Conservation (phyloP, 768 basidiomycete genomes). For the Strobilomyces confusus region DNA sequence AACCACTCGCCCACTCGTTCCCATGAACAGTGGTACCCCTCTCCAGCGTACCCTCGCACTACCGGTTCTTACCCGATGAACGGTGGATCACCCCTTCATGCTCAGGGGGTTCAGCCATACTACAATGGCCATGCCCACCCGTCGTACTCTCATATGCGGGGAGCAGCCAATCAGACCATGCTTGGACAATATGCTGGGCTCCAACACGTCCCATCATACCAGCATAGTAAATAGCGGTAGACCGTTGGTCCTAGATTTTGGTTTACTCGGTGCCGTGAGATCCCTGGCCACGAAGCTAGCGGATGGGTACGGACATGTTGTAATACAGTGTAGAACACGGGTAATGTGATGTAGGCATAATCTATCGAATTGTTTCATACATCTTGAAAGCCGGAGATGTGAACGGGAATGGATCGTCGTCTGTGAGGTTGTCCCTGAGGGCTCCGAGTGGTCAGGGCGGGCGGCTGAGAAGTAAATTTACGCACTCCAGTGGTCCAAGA, state of each 20-base stretch:
- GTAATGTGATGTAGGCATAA: slow-evolving; percentile 21
- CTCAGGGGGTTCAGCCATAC: slow-evolving; percentile 25
- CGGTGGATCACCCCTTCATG: slow-evolving; percentile 14
- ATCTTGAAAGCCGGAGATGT: slow-evolving; percentile 60
- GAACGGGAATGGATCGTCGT: slow-evolving; percentile 76
- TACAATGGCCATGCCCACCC: slow-evolving; percentile 24
- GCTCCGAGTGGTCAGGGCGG: background rate
- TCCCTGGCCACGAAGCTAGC: background rate
- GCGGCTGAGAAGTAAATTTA: background rate
- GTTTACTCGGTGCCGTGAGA: slow-evolving; percentile 1
- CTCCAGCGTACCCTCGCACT: slow-evolving; percentile 25
- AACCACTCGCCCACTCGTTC: slow-evolving; percentile 13
- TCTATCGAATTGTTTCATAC: slow-evolving; percentile 73
- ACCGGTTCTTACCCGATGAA: slow-evolving; percentile 17
- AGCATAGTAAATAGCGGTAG: slow-evolving; percentile 24
- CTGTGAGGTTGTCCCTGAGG: slow-evolving; percentile 39
- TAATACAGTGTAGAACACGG: slow-evolving; percentile 27
- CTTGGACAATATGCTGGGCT: slow-evolving; percentile 25
- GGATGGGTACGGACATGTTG: slow-evolving; percentile 11
- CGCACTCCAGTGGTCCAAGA: slow-evolving; percentile 82
- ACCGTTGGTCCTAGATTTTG: background rate
- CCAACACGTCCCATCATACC: slow-evolving; percentile 29
- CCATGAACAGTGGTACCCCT: slow-evolving; percentile 24
- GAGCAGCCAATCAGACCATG: slow-evolving; percentile 12
- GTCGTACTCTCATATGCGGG: slow-evolving; percentile 29